Evolutionary conservation across 208 protist species (phyloP), one percentile per base, ranked within the genome.

Genomic region (Acanthamoeba sp.): DNA sequence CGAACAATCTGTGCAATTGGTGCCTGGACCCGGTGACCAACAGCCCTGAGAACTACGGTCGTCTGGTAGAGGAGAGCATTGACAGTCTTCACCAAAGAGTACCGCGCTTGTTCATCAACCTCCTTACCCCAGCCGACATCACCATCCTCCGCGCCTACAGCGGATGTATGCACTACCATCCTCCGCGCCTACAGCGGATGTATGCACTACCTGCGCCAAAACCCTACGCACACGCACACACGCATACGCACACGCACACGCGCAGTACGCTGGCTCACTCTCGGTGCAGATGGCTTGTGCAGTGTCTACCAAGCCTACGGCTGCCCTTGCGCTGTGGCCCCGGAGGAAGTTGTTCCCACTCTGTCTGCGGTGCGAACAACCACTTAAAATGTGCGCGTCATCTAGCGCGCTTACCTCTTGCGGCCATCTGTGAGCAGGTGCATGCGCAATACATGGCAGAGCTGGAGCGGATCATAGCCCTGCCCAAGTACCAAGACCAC

Each of bases 101-200:
- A 27, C 82, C 82, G 3, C 45, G 82, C 20, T 45, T 90, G 7
- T 90, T 62, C 50, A 64, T 90, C 82, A 90, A 90, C 82, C 55
- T 90, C 18, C 1, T 90, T 3, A 18, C 24, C 55, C 48, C 82
- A 1, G 2, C 36, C 34, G 45, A 59, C 22, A 36, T 59, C 55
- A 59, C 82, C 29, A 22, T 90, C 50, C 22, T 50, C 55, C 18
- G 4, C 36, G 73, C 73, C 73, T 6, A 22, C 9, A 4, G 5
- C 4, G 4, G 7, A 14, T 66, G 27, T 66, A 66, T 57, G 16
- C 50, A 4, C 50, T 16, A 64, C 45, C 50, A 22, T 90, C 50
- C 22, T 50, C 55, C 18, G 4, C 36, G 73, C 73, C 73, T 6
- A 22, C 9, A 4, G 5, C 4, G 4, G 7, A 14, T 66, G 27